These are phyloP conservation scores for Aureobasidium musti DNA, from an alignment of 2,329 filamentous ascomycete genomes.

Conservation along the genomic window DNA sequence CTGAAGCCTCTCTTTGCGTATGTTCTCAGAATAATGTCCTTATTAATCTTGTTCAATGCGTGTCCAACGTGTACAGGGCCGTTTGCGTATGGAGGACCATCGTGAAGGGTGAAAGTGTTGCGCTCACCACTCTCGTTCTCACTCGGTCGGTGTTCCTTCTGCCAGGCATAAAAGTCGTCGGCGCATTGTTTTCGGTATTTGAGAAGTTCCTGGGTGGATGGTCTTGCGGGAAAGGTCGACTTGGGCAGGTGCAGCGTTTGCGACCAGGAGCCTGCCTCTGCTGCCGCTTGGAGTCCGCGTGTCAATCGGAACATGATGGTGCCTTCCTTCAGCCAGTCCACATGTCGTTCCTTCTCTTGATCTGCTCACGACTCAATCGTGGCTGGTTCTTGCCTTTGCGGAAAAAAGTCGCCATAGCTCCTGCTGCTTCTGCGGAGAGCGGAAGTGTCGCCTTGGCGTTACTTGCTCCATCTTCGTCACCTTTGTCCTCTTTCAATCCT, in stretches of 20 bases:
- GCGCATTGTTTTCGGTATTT: conserved; percentile 73
- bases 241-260: conserved; percentile 52
- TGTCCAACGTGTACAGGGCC: conserved; percentile 89
- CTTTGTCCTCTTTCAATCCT: neutral
- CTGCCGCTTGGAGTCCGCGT: conserved; percentile 27
- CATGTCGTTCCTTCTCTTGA: conserved; percentile 25
- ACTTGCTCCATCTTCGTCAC: neutral
- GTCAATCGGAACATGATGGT: conserved; percentile 25
- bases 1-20: conserved; percentile 75
- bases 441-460: conserved; percentile 1
- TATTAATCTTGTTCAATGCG: conserved; percentile 94
- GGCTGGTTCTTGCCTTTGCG: neutral
- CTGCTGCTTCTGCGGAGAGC: conserved; percentile 4
- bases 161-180: conserved; percentile 89
- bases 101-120: conserved; percentile 77
- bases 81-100: conserved; percentile 97
- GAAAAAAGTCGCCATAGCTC: conserved; percentile 15
- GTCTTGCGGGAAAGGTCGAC: conserved; percentile 53
- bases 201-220: conserved; percentile 47
- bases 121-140: conserved; percentile 49
- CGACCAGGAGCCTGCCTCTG: conserved; percentile 41
- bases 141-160: conserved; percentile 52
- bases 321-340: conserved; percentile 2
- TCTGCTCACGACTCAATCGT: conserved; percentile 1
- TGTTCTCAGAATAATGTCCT: conserved; percentile 85